Conservation (phyloP, 177 flowering plant species). For the Vitis hybrid region DNA sequence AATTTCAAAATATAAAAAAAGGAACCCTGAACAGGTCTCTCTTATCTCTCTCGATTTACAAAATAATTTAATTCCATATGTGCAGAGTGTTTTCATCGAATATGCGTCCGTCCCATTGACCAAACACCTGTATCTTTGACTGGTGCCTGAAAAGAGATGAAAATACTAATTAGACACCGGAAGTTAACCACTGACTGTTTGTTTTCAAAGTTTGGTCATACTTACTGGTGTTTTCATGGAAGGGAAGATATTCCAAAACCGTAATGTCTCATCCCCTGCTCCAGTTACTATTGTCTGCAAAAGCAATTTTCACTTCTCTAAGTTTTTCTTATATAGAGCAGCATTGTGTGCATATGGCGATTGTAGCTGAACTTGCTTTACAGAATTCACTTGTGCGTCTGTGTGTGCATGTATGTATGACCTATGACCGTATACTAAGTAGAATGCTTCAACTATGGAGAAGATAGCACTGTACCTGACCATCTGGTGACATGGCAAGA, state of each 20-base stretch:
- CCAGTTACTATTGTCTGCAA: conserved; percentile 97
- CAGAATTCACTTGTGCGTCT: too few species aligned
- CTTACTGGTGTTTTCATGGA: conserved; percentile 79
- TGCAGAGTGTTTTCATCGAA: conserved; percentile 46
- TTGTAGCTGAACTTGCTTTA: not conserved
- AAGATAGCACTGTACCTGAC: conserved; percentile 58
- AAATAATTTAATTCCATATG: not conserved
- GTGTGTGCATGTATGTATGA: too few species aligned
- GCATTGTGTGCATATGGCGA: not conserved
- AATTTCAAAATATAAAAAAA: too few species aligned
- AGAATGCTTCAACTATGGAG: not conserved
- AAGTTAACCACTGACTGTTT: not conserved
- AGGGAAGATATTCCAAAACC: conserved; percentile 97
- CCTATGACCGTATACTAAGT: too few species aligned
- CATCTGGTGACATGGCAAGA: conserved; percentile 95
- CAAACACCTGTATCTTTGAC: conserved; percentile 80
- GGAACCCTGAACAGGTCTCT: too few species aligned
- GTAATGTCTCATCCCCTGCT: conserved; percentile 94
- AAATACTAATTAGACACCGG: not conserved
- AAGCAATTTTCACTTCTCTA: not conserved
- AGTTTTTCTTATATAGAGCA: not conserved
- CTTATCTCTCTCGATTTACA: conserved; percentile 5
- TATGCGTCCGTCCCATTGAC: conserved; percentile 89
- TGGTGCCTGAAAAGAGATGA: conserved; percentile 50
- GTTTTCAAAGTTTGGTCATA: not conserved